Conservation (phyloP, 805 yeast genomes). For the Metschnikowia lachancei region DNA sequence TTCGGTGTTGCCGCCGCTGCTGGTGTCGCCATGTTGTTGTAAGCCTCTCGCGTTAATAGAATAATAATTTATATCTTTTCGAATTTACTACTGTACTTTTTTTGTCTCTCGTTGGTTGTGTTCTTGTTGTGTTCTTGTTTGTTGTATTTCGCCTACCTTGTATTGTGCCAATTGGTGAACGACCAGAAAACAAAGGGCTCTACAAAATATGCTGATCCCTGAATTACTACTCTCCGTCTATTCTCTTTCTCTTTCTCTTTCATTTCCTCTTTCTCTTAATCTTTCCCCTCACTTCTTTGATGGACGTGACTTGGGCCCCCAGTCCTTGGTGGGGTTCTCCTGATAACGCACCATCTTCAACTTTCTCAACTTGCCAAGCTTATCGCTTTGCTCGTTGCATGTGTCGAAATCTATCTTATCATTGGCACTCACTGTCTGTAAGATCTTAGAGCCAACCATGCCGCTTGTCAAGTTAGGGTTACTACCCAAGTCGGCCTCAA, state of each 20-base stretch:
- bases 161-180: too few species aligned
- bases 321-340: constrained; percentile 86
- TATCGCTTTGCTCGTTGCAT: constrained; percentile 54
- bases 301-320: constrained; percentile 97
- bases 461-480: constrained; percentile 41
- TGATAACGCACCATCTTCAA: constrained; percentile 85
- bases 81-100: not conserved
- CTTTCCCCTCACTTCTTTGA: constrained; percentile 9
- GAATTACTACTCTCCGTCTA: too few species aligned
- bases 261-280: not conserved
- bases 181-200: too few species aligned
- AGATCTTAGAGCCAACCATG: constrained; percentile 54
- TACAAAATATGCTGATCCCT: too few species aligned
- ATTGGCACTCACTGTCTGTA: constrained; percentile 40
- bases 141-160: too few species aligned
- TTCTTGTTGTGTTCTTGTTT: too few species aligned
- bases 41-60: constrained; percentile 22
- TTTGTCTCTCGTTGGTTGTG: too few species aligned
- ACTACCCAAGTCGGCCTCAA: constrained; percentile 32
- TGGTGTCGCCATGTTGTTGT: constrained; percentile 60
- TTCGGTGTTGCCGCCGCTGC: constrained; percentile 85
- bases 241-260: too few species aligned
- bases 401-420: constrained; percentile 55
- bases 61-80: constrained; percentile 4
- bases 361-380: constrained; percentile 60